Percentiles rank a stretch among this genome's conserved stretches.
Conservation (phyloP, 169 alveolate genomes). For the Plasmodium relictum region DNA sequence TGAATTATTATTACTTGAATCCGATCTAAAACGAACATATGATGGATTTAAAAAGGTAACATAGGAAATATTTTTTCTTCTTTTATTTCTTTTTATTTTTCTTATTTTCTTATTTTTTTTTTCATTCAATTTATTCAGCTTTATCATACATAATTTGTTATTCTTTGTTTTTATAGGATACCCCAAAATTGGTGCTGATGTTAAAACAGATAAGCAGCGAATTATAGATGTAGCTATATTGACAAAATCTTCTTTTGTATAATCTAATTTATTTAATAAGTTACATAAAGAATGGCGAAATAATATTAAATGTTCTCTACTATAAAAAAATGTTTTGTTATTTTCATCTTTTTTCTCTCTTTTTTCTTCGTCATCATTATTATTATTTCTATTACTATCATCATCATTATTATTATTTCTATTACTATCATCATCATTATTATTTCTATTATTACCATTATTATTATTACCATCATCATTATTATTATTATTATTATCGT, state of each 20-base stretch:
- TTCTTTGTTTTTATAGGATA: conserved; percentile 68
- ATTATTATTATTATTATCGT: background rate
- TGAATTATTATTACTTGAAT: conserved; percentile 56
- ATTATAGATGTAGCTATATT: conserved; percentile 63
- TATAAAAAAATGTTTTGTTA: conserved; percentile 26
- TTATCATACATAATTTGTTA: conserved; percentile 59
- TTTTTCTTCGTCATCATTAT: conserved; percentile 35
- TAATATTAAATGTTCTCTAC: conserved; percentile 54
- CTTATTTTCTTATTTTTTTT: conserved; percentile 49
- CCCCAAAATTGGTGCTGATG: conserved; percentile 77
- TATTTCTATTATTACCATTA: background rate
- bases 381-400: background rate
- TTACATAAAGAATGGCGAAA: conserved; percentile 55
- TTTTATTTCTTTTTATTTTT: conserved; percentile 67
- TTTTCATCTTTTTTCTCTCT: conserved; percentile 38
- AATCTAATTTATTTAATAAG: conserved; percentile 55
- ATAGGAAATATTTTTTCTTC: conserved; percentile 43
- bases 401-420: background rate
- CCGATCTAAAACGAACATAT: conserved; percentile 74
- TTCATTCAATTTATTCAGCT: conserved; percentile 56
- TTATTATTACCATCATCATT: background rate
- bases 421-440: no score
- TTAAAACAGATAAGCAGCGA: conserved; percentile 68
- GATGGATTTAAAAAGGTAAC: conserved; percentile 74
- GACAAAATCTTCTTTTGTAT: conserved; percentile 62